Conservation (phyloP, 2,329 filamentous ascomycete genomes). For the Cladosporium sphaerospermum region DNA sequence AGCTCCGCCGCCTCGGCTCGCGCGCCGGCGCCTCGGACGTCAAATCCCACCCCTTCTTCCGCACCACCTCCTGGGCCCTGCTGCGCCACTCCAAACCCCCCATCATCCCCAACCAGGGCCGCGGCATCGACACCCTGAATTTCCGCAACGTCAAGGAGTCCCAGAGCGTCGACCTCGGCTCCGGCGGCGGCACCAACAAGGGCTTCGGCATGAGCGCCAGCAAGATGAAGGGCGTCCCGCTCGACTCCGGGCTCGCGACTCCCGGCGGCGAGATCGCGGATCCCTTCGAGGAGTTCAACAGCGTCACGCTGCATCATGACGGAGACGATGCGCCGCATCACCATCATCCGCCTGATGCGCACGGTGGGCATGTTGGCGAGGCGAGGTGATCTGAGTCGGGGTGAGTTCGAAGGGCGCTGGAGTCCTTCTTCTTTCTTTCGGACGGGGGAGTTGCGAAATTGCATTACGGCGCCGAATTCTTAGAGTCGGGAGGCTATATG, state of each 20-base stretch:
- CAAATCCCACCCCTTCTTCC: conserved; percentile 93
- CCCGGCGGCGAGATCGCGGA: conserved; percentile 76
- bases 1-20: conserved; percentile 85
- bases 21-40: conserved; percentile 95
- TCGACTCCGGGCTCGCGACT: conserved; percentile 79
- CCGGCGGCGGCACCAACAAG: conserved; percentile 39
- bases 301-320: conserved; percentile 93
- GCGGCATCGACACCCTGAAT: conserved; percentile 88
- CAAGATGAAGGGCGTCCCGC: conserved; percentile 67
- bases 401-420: background rate
- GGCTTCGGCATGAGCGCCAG: conserved; percentile 28
- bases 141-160: conserved; percentile 98
- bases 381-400: background rate
- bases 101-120: conserved; percentile 86
- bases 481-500: conserved; percentile 1
- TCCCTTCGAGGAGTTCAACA: conserved; percentile 98
- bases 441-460: background rate
- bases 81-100: conserved; percentile 97
- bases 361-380: background rate
- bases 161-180: conserved; percentile 80
- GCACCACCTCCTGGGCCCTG: conserved; percentile 90
- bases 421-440: background rate
- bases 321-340: conserved; percentile 54
- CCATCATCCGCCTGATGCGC: background rate
- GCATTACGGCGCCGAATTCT: background rate